Evolutionary conservation across 257 asterid genomes (phyloP).

Genomic region (Solanum pinnatisectum): DNA sequence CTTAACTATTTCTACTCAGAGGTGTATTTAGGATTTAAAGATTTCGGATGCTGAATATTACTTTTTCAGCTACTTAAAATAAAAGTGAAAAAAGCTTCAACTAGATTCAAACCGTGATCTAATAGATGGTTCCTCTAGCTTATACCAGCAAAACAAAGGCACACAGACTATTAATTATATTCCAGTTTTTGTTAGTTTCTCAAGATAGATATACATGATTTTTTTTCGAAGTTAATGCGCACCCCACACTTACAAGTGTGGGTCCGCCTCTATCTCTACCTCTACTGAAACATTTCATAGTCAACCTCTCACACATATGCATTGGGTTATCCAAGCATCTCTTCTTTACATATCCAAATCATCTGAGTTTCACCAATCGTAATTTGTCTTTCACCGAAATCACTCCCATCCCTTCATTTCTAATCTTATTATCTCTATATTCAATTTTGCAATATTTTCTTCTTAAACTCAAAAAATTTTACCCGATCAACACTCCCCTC

Average conservation of each 20-base stretch:
- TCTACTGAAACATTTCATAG: too few relatives aligned
- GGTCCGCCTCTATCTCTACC: not conserved
- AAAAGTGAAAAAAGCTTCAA: not conserved
- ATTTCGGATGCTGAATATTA: fast-evolving
- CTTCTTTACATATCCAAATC: not conserved
- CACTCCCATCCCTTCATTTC: not conserved
- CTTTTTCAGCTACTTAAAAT: too few relatives aligned
- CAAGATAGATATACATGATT: too few relatives aligned
- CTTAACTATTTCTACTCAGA: not conserved
- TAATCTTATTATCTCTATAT: too few relatives aligned
- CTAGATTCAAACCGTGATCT: too few relatives aligned
- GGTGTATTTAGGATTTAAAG: fast-evolving
- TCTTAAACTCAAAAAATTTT: fast-evolving
- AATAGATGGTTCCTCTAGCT: not conserved
- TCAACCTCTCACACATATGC: not conserved
- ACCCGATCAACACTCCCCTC: not conserved
- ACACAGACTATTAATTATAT: too few relatives aligned
- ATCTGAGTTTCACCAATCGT: fast-evolving
- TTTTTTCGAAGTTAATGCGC: not conserved
- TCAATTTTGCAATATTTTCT: not conserved
- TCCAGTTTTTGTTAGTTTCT: fast-evolving
- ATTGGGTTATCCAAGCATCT: fast-evolving
- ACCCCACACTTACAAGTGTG: too few relatives aligned
- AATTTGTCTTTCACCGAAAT: not conserved
- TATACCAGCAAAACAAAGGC: too few relatives aligned